A percentile compares a stretch with the other conserved stretches of the same genome.
These are phyloP conservation scores for Sicyos edulis DNA, from an alignment of 306 rosid genomes.

Conservation along the genomic window DNA sequence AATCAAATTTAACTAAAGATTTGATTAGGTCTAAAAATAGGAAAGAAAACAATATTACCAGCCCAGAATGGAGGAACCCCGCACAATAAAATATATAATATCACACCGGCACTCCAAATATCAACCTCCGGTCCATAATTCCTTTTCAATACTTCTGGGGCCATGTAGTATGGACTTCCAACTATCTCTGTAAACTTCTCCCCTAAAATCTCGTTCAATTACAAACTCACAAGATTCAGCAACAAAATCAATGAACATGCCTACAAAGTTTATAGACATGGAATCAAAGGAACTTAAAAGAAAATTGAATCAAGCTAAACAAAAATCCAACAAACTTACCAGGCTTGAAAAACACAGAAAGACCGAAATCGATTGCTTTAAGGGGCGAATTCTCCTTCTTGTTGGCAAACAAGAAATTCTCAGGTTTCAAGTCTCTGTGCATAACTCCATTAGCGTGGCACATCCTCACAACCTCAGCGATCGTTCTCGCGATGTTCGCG, in stretches of 20 bases:
- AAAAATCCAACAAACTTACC: slow-evolving; percentile 12
- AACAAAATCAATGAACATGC: not conserved
- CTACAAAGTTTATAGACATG: not conserved
- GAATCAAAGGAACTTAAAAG: not conserved
- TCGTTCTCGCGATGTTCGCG: slow-evolving; percentile 21
- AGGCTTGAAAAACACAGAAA: slow-evolving; percentile 28
- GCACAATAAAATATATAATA: slow-evolving; percentile 23
- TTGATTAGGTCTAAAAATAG: not conserved
- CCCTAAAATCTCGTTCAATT: not conserved
- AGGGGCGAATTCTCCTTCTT: slow-evolving; percentile 26
- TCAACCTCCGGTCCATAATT: slow-evolving; percentile 29
- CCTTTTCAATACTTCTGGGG: slow-evolving; percentile 27
- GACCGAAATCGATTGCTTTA: slow-evolving; percentile 26
- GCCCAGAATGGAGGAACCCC: slow-evolving; percentile 32
- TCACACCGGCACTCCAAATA: slow-evolving; percentile 28
- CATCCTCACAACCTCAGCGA: slow-evolving; percentile 27
- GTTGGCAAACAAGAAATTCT: slow-evolving; percentile 26
- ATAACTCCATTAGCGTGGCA: slow-evolving; percentile 28
- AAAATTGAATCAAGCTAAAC: not conserved
- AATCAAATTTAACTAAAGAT: slow-evolving; percentile 4
- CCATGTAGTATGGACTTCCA: slow-evolving; percentile 29
- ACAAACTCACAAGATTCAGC: not conserved
- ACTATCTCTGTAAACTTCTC: slow-evolving; percentile 26
- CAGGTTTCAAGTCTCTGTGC: slow-evolving; percentile 28
- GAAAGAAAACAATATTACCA: slow-evolving; percentile 11